Evolutionary conservation across 2,329 filamentous ascomycete species (phyloP).

Genomic region (Talaromyces sp.): DNA sequence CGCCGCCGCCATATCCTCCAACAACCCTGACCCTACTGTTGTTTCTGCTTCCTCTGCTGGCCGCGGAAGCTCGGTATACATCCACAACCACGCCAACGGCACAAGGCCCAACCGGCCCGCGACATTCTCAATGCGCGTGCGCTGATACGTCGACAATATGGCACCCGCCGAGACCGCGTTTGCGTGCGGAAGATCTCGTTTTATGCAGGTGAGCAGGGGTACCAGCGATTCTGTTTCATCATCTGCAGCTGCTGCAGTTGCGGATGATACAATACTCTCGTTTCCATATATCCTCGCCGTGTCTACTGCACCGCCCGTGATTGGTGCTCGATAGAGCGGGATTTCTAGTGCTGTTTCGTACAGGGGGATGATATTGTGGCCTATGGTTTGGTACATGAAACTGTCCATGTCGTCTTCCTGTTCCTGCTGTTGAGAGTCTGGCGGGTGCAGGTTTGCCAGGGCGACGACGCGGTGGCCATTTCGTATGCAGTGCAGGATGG

Average conservation of each 20-base stretch:
- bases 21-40: slow-evolving; percentile 42
- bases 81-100: slow-evolving; percentile 86
- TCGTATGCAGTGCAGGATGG: slow-evolving; percentile 78
- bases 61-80: slow-evolving; percentile 69
- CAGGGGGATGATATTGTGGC: slow-evolving; percentile 77
- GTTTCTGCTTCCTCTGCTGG: slow-evolving; percentile 18
- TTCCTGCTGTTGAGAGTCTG: background rate
- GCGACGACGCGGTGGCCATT: slow-evolving; percentile 84
- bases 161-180: slow-evolving; percentile 88
- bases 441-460: slow-evolving; percentile 79
- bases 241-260: background rate
- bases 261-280: slow-evolving; percentile 13
- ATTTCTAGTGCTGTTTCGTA: slow-evolving; percentile 74
- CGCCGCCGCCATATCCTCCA: slow-evolving; percentile 73
- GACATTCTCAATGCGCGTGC: slow-evolving; percentile 90
- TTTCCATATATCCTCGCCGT: slow-evolving; percentile 64
- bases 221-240: slow-evolving; percentile 71
- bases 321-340: slow-evolving; percentile 76
- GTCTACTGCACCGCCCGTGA: slow-evolving; percentile 66
- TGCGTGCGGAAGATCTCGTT: slow-evolving; percentile 65
- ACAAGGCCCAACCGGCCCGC: slow-evolving; percentile 75
- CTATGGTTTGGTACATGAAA: slow-evolving; percentile 99
- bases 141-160: slow-evolving; percentile 91
- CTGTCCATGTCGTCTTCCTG: slow-evolving; percentile 62
- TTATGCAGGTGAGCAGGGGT: slow-evolving; percentile 64